Base-by-base conservation (phyloP, 2,329 filamentous ascomycete species). In the Alternaria conjuncta region DNA sequence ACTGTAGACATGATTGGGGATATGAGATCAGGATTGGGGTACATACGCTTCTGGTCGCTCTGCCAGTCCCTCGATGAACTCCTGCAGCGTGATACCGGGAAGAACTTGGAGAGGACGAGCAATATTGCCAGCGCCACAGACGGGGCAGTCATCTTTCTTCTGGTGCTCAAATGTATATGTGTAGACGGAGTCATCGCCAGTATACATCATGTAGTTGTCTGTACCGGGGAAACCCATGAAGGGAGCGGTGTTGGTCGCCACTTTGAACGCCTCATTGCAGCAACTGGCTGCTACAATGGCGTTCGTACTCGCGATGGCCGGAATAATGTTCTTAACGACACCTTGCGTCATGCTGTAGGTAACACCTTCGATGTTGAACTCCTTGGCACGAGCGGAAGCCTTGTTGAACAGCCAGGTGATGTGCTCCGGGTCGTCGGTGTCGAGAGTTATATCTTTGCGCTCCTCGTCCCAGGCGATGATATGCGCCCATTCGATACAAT, bases 241-340 rank as follows among this genome's bases (percentile, higher is more conserved):
- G 0, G 95, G 93, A 30, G 95, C 96, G 41, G 90, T 88, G 53
- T 86, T 89, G 13, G 93, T 97, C 45, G 91, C 92, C 66, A 99
- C 92, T 82, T 99, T 99, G 82, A 98, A 89, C 2, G 94, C 95
- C 81, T 99, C 96, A 70, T 97, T 98, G 81, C 96, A 98, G 81
- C 95, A 98, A 56, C 92, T 91, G 2, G 95, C 96, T 2, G 96
- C 96, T 68, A 99, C 92, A 72, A 99, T 96, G 61, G 96, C 95
- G 78, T 99, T 99, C 7, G 96, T 99, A 2, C 94, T 97, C 18
- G 96, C 96, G 75, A 99, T 99, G 26, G 96, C 96, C 0, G 96
- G 96, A 65, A 99, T 99, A 80, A 99, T 99, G 81, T 99, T 99
- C 82, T 99, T 99, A 74, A 99, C 93, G 3, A 98, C 96, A 60